Base-by-base conservation (phyloP, 139 green algal species). In the Edaphochlamys debaryana region DNA sequence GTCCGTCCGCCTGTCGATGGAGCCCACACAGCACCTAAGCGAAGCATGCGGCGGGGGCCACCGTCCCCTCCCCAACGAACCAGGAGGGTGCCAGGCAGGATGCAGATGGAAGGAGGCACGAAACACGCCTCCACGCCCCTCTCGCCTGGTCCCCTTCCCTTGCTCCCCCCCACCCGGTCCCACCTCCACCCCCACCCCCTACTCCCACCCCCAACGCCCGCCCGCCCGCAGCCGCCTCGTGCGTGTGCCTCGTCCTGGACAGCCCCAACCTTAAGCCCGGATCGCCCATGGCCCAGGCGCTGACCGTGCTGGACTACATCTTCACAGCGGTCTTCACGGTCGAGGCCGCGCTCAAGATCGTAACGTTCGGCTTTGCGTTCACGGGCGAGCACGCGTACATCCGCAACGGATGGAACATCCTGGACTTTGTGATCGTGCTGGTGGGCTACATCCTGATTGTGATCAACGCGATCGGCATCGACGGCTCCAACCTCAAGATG, bases 271-370 rank as follows among this genome's bases (percentile, higher is more conserved):
- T 94, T 37, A 84, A 91, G 48, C 76, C 70, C 8, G 36, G 85
- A 27, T 87, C 79, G n/a, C 23, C 32, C 20, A 63, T 93, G 37
- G 80, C 87, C 9, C 13, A 54, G 40, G 66, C 68, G 13, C 63
- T 88, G 50, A 50, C 42, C 3, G 38, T 79, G 27, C 40, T 88
- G 25, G 91, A 97, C 79, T 69, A 85, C 38, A n/a, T 92, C 30
- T 95, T 96, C 71, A 69, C 83, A 27, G 76, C 87, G 27, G 70
- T 90, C 25, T 96, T 96, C 73, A 75, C 82, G 0, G 9, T 92
- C 1, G 93, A 97, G 78, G 86, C 91, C 29, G 23, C 88, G 17
- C 38, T 96, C 37, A 97, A 96, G 91, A 88, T 93, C 52, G 64
- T 89, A 11, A 87, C 89, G 1, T 69, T 89, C 66, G 94, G 94